Conservation (phyloP, 1,284 basidiomycete species). For the Coniferiporia weirii region DNA sequence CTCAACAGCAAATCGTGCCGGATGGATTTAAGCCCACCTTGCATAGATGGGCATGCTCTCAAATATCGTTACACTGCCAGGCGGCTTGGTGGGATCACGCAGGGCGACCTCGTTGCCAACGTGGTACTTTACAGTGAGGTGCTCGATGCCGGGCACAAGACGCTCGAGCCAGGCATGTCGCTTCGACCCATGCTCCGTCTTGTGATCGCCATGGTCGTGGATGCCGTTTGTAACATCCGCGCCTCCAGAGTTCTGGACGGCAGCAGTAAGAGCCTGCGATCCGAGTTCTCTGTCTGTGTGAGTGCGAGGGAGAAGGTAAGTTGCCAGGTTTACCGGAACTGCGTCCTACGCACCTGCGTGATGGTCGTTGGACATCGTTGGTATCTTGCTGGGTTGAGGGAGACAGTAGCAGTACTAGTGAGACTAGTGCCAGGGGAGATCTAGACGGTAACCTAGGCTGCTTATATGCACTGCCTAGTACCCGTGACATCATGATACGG, state of each 20-base stretch:
- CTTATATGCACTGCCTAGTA: too few species aligned
- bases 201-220: constrained; percentile 8
- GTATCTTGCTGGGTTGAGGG: not conserved
- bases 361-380: not conserved
- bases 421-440: too few species aligned
- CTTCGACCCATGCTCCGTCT: constrained; percentile 1
- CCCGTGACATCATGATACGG: too few species aligned
- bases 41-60: constrained; percentile 81
- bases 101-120: constrained; percentile 66
- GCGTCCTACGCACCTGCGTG: not conserved
- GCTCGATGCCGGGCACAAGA: constrained; percentile 51
- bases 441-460: too few species aligned
- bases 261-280: constrained; percentile 12
- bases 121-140: constrained; percentile 46
- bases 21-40: constrained; percentile 29
- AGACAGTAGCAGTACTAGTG: too few species aligned
- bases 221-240: constrained; percentile 13
- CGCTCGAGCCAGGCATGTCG: constrained; percentile 23
- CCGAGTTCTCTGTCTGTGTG: constrained; percentile 8
- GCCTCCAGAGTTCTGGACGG: constrained; percentile 12
- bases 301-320: not conserved
- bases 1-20: constrained; percentile 12
- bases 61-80: constrained; percentile 50
- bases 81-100: constrained; percentile 38
- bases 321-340: not conserved